Conservation (phyloP, 2,329 filamentous ascomycete species). For the Colletotrichum cereale region DNA sequence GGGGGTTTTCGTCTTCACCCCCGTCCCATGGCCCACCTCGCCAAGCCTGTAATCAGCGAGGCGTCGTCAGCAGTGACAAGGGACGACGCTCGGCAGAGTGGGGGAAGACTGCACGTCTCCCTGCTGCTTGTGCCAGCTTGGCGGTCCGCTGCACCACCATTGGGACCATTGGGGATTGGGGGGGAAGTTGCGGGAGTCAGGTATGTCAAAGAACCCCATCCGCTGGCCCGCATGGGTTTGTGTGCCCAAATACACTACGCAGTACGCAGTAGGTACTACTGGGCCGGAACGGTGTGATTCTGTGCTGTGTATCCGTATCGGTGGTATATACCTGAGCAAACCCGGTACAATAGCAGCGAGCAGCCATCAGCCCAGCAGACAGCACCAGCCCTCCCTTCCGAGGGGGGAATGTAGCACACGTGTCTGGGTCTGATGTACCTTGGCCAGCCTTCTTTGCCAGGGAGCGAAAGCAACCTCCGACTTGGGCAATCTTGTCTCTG, state of each 20-base stretch:
- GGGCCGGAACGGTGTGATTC: constrained; percentile 5
- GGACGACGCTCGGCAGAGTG: constrained; percentile 18
- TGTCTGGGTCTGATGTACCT: constrained; percentile 20
- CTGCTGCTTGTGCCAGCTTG: constrained; percentile 36
- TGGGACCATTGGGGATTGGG: neutral
- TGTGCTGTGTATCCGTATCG: neutral
- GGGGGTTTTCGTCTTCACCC: neutral
- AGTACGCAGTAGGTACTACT: neutral
- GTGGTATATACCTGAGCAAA: neutral
- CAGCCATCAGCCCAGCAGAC: neutral
- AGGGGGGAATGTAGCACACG: constrained; percentile 7
- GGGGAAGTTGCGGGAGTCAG: neutral
- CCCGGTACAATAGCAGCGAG: neutral
- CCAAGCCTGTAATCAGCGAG: constrained; percentile 40
- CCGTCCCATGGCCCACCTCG: constrained; percentile 34
- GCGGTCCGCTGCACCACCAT: constrained; percentile 24
- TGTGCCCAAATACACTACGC: neutral
- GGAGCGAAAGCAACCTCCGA: neutral
- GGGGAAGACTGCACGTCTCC: constrained; percentile 31
- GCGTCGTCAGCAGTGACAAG: constrained; percentile 38
- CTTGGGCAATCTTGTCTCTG: constrained; percentile 7
- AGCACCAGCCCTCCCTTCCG: constrained; percentile 4
- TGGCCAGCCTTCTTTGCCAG: neutral
- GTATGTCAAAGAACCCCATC: neutral
- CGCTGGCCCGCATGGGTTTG: neutral